Base-by-base conservation (phyloP, 306 rosid species). In the Alnus glutinosa region DNA sequence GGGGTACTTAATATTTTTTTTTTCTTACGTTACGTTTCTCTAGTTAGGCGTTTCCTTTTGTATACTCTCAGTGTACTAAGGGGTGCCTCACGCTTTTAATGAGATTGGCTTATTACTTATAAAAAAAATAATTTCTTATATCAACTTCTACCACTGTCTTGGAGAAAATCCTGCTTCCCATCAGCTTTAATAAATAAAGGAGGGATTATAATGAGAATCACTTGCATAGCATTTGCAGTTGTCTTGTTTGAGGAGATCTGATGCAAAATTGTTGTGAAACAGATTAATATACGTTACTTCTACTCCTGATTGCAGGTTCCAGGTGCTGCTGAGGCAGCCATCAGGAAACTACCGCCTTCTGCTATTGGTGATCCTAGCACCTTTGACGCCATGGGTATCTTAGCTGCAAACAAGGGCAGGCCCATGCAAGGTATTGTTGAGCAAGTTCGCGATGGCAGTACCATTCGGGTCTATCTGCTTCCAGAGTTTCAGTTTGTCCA, bases 371-470 rank as follows among this genome's bases (percentile, higher is more conserved):
- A 96, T 81, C 86, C 97, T 79, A 83, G 92, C 85, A 94, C 90
- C 89, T 87, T 94, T 32, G 92, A 92, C 71, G 97, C 97, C 30
- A 86, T 88, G 97, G 81, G 91, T 86, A 80, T 94, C 52, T 87
- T 94, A 77, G 89, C 89, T 71, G 87, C 87, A 83, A 92, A 92
- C 88, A 94, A 92, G 75, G 98, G 98, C 49, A 85, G 78, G 70
- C 91, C 97, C 63, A 88, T 96, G 98, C 85, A 92, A 85, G 94
- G 86, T 62, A 80, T 92, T 83, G 98, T 92, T 36, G 98, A 94
- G 89, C 97, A 94, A 84, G 90, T 92, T 87, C 98, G 97, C 16
- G 98, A 92, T 87, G 98, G 94, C 61, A 94, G 98, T 77, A 92
- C 97, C 37, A 69, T 94, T 30, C 90, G 98, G 30, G 90, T 89